Percentiles rank a stretch among this genome's conserved stretches.
Conservation (phyloP, 768 basidiomycete species). For the Pleurotus platypus region DNA sequence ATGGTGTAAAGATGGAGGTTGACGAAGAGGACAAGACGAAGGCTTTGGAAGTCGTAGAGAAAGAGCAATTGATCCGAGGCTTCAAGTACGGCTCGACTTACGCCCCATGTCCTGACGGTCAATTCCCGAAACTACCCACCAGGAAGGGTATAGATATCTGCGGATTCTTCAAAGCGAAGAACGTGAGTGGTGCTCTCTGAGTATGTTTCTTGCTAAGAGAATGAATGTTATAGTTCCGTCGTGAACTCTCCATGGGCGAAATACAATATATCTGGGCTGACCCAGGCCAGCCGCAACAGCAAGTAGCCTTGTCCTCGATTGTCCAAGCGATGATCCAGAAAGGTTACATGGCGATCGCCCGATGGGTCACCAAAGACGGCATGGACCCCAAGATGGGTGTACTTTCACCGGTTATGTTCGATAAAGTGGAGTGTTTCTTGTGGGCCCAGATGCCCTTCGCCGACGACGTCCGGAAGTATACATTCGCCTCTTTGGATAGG, state of each 20-base stretch:
- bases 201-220: not conserved
- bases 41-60: slow-evolving; percentile 56
- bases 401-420: slow-evolving; percentile 57
- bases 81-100: slow-evolving; percentile 92
- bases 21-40: slow-evolving; percentile 32
- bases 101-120: slow-evolving; percentile 82
- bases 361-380: slow-evolving; percentile 75
- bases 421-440: slow-evolving; percentile 73
- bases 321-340: slow-evolving; percentile 76
- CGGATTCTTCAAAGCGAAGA: slow-evolving; percentile 70
- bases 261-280: slow-evolving; percentile 84
- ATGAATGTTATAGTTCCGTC: slow-evolving; percentile 69
- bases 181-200: slow-evolving; percentile 39
- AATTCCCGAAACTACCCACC: slow-evolving; percentile 71
- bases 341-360: slow-evolving; percentile 70
- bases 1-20: slow-evolving; percentile 35
- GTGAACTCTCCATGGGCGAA: slow-evolving; percentile 81
- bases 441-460: slow-evolving; percentile 96
- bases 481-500: slow-evolving; percentile 75
- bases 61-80: slow-evolving; percentile 74
- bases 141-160: slow-evolving; percentile 85
- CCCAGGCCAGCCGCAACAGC: slow-evolving; percentile 57
- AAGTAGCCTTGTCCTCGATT: slow-evolving; percentile 85
- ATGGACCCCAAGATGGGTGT: slow-evolving; percentile 86
- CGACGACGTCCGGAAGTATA: slow-evolving; percentile 87